Percentiles rank a stretch among this genome's conserved stretches.
These are phyloP conservation scores for Gaeumannomyces sp. DNA, from an alignment of 2,329 filamentous ascomycete species.

Conservation along the genomic window DNA sequence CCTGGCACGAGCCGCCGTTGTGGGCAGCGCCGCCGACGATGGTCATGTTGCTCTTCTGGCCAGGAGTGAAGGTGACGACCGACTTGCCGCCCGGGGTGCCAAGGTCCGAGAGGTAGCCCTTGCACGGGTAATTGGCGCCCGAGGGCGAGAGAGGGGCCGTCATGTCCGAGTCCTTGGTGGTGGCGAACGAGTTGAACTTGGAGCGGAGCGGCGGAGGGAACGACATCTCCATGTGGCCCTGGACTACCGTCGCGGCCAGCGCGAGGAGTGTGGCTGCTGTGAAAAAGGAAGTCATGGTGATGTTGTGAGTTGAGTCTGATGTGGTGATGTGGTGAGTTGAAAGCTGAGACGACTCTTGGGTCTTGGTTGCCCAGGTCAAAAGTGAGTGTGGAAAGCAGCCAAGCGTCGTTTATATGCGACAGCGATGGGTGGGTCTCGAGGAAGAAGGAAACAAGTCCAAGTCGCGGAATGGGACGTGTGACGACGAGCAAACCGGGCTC, in stretches of 20 bases:
- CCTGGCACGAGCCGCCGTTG: constrained; percentile 68
- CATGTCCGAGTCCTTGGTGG: constrained; percentile 63
- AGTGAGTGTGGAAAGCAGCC: neutral
- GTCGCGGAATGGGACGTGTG: neutral
- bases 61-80: constrained; percentile 56
- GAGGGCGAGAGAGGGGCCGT: constrained; percentile 56
- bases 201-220: constrained; percentile 46
- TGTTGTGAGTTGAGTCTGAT: neutral
- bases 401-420: neutral
- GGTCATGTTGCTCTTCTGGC: constrained; percentile 55
- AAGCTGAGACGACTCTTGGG: neutral
- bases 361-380: neutral
- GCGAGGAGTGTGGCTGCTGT: constrained; percentile 7
- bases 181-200: constrained; percentile 42
- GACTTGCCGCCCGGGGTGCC: constrained; percentile 43
- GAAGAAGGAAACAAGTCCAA: neutral
- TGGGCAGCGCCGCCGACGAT: constrained; percentile 58
- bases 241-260: constrained; percentile 28
- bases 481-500: neutral
- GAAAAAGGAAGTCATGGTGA: constrained; percentile 5
- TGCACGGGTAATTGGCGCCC: constrained; percentile 70
- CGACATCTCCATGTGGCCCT: constrained; percentile 52
- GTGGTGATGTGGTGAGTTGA: neutral
- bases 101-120: constrained; percentile 50
- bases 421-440: neutral